Evolutionary conservation across 768 basidiomycete species (phyloP).

Genomic region (Trametes maxima): DNA sequence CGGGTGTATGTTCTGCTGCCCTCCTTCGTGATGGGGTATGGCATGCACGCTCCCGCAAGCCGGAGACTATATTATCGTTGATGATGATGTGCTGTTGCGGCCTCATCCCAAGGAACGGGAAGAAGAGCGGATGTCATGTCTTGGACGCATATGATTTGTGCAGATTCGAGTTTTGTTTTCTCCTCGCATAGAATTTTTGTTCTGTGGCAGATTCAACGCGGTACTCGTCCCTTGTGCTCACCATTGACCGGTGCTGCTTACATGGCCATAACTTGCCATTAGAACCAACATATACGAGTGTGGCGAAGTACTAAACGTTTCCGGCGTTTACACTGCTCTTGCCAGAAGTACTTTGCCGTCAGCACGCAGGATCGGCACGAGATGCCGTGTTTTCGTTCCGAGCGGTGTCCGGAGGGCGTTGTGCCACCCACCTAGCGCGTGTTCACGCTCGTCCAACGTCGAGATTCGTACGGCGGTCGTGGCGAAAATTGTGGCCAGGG

Average conservation of each 20-base stretch:
- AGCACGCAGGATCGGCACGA: not conserved
- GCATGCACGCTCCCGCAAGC: not conserved
- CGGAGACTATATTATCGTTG: not conserved
- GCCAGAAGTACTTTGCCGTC: not conserved
- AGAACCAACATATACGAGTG: too few species aligned
- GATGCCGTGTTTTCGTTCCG: not conserved
- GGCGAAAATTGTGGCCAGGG: too few species aligned
- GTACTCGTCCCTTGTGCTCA: not conserved
- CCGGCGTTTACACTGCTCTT: not conserved
- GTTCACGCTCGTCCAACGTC: not conserved
- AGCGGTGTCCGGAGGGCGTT: not conserved
- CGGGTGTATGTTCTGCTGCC: not conserved
- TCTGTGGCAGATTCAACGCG: not conserved
- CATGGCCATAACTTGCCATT: not conserved
- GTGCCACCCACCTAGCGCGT: conserved; percentile 1
- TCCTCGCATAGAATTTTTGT: too few species aligned
- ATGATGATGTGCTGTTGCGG: too few species aligned
- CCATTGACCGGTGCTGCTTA: not conserved
- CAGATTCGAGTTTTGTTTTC: too few species aligned
- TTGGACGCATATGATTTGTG: too few species aligned
- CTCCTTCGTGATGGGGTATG: not conserved
- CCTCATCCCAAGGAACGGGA: too few species aligned
- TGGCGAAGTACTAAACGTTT: too few species aligned
- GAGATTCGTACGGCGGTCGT: not conserved
- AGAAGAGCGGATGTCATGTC: too few species aligned